Conservation (phyloP, 441 rosid species). For the Cnidoscolus chayamansa region DNA sequence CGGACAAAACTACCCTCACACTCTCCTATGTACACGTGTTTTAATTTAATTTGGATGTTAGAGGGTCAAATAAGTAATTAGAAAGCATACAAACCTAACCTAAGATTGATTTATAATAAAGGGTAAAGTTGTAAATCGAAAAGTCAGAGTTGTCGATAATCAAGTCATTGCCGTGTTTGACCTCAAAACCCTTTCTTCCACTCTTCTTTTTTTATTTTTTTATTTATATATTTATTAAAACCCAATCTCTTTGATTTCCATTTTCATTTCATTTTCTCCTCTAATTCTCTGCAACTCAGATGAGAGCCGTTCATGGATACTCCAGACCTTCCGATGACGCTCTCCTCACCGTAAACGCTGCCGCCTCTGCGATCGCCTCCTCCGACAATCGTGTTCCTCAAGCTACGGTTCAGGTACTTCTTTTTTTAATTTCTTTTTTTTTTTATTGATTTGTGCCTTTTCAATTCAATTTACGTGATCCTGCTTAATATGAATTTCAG, state of each 20-base stretch:
- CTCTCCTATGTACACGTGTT: too few species aligned
- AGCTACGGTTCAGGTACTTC: constrained; percentile 47
- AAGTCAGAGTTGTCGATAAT: constrained; percentile 24
- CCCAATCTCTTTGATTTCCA: constrained; percentile 2
- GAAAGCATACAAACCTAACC: too few species aligned
- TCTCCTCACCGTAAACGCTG: constrained; percentile 72
- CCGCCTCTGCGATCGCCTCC: constrained; percentile 74
- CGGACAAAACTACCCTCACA: not conserved
- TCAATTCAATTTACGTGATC: not conserved
- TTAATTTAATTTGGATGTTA: too few species aligned
- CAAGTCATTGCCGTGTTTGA: constrained; percentile 60
- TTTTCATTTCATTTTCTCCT: constrained; percentile 19
- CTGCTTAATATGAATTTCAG: constrained; percentile 6
- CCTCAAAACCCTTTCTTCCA: constrained; percentile 26
- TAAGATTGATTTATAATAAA: too few species aligned
- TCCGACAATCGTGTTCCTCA: constrained; percentile 70
- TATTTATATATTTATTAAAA: not conserved
- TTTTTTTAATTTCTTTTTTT: not conserved
- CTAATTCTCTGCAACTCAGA: constrained; percentile 21
- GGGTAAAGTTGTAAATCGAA: not conserved
- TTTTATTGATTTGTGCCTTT: not conserved
- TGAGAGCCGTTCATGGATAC: constrained; percentile 44
- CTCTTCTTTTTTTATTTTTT: not conserved
- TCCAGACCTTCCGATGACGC: constrained; percentile 41
- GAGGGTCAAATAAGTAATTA: too few species aligned